These are phyloP conservation scores for Alternaria angustiovoidea DNA, from an alignment of 2,329 filamentous ascomycete genomes.

Conservation along the genomic window DNA sequence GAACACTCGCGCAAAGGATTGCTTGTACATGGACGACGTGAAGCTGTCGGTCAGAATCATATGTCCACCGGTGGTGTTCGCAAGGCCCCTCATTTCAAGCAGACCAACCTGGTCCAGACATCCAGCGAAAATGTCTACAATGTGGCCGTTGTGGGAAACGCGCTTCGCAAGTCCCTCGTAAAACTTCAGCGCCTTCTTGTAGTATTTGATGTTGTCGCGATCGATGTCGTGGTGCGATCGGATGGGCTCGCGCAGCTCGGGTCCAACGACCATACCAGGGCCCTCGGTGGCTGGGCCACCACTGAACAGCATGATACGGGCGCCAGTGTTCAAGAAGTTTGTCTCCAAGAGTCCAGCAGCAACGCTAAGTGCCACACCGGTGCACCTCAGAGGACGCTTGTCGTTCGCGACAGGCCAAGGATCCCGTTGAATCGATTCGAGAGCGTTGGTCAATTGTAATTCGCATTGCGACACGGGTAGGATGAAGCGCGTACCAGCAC, in stretches of 20 bases:
- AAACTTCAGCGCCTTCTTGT: slow-evolving; percentile 99
- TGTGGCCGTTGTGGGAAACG: slow-evolving; percentile 93
- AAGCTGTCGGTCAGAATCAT: slow-evolving; percentile 99
- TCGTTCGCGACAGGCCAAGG: slow-evolving; percentile 98
- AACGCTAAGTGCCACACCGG: slow-evolving; percentile 94
- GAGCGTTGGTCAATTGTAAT: slow-evolving; percentile 93
- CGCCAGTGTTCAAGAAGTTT: slow-evolving; percentile 94
- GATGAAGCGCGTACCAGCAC: slow-evolving; percentile 87
- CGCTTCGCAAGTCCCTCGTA: slow-evolving; percentile 95
- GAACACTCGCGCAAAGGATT: slow-evolving; percentile 96
- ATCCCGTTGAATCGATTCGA: slow-evolving; percentile 95
- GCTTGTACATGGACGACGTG: slow-evolving; percentile 98
- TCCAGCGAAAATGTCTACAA: slow-evolving; percentile 96
- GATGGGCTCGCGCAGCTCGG: slow-evolving; percentile 94
- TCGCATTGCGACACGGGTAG: slow-evolving; percentile 95
- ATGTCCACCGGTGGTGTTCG: slow-evolving; percentile 95
- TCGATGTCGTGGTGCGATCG: slow-evolving; percentile 99
- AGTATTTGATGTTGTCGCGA: slow-evolving; percentile 98
- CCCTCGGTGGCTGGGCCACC: slow-evolving; percentile 95
- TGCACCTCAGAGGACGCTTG: slow-evolving; percentile 87
- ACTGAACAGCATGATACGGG: slow-evolving; percentile 95
- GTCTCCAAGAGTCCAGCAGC: slow-evolving; percentile 91
- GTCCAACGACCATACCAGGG: slow-evolving; percentile 94
- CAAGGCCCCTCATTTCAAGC: slow-evolving; percentile 96
- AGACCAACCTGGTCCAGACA: slow-evolving; percentile 97